A percentile compares a stretch with the other conserved stretches of the same genome.
phyloP scores from a whole-genome alignment of 1,139 yeast genomes.

The Wickerhamomyces sp. region DNA sequence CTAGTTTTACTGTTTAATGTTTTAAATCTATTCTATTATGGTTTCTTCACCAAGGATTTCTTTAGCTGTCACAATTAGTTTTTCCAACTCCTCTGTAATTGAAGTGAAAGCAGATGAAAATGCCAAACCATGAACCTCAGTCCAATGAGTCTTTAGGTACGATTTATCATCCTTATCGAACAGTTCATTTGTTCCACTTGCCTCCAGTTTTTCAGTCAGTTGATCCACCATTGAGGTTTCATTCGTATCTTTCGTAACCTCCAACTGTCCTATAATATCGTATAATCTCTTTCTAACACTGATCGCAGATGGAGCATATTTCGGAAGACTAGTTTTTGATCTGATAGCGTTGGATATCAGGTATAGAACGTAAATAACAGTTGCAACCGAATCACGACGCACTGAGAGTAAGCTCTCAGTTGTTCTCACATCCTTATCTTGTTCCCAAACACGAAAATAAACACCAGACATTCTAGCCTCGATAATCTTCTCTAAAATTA shows the following conservation, averaged over 20 bases:
- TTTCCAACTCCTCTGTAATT: slow-evolving; percentile 39
- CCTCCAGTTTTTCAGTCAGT: slow-evolving; percentile 10
- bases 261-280: slow-evolving; percentile 34
- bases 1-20: not conserved
- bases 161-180: slow-evolving; percentile 16
- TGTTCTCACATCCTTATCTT: slow-evolving; percentile 32
- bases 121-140: slow-evolving; percentile 44
- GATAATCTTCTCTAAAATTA: slow-evolving; percentile 36
- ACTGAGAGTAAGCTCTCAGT: slow-evolving; percentile 36
- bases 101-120: slow-evolving; percentile 44
- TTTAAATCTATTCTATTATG: slow-evolving; percentile 4
- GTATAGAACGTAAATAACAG: slow-evolving; percentile 39
- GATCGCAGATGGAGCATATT: slow-evolving; percentile 40
- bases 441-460: slow-evolving; percentile 42
- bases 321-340: slow-evolving; percentile 31
- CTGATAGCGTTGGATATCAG: slow-evolving; percentile 37
- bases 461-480: slow-evolving; percentile 46
- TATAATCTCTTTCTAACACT: slow-evolving; percentile 39
- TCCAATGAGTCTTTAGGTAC: slow-evolving; percentile 36
- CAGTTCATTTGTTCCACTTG: slow-evolving; percentile 5
- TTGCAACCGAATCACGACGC: slow-evolving; percentile 44
- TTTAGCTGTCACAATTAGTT: slow-evolving; percentile 33
- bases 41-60: slow-evolving; percentile 41
- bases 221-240: slow-evolving; percentile 7
- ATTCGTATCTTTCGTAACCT: slow-evolving; percentile 10